Evolutionary conservation across 495 filamentous ascomycete species (phyloP), one percentile per base, ranked within the genome.

Genomic region (Daldinia loculata): DNA sequence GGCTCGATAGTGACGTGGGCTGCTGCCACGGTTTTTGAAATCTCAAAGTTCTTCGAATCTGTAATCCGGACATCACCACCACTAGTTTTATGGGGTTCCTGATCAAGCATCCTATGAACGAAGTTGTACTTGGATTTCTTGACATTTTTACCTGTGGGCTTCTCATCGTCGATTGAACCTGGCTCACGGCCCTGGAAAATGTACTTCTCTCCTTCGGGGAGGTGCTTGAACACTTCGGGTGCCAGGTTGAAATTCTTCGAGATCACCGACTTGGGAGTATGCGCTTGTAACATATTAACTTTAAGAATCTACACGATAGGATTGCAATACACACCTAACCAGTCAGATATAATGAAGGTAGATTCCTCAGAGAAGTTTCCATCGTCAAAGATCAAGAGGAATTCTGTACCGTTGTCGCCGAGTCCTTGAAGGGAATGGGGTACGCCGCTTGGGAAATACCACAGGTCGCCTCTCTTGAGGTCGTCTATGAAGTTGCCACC

Each of bases 371-470:
- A 89, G 77, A 92, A 92, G 64, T 79, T 71, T 19, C 89, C 89
- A 72, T 89, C 83, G 65, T 92, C 90, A 68, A 92, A 91, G 60
- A 92, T 85, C 45, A 92, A 81, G 9, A 92, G 82, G 70, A 91
- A 92, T 74, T 92, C 90, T 24, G 88, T 90, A 27, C 89, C 90
- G 67, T 91, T 89, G 7, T 83, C 79, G 62, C 84, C 79, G 0
- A 92, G 81, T 4, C 89, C 90, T 63, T 92, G 90, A 6, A 92
- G 83, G 0, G 87, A 89, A 77, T 92, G 90, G 2, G 90, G 89
- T 43, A 90, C 84, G 11, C 90, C 90, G 27, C 85, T 84, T n/a
- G 89, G 90, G 78, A 91, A 92, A 72, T 91, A 92, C 90, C 90
- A 92, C 2, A 92, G 79, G 74, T 92, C 90, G 14, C 90, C 90